A percentile compares a stretch with the other conserved stretches of the same genome.
Evolutionary conservation across 2,329 filamentous ascomycete species (phyloP).

Genomic region (Chaetomium sp.): DNA sequence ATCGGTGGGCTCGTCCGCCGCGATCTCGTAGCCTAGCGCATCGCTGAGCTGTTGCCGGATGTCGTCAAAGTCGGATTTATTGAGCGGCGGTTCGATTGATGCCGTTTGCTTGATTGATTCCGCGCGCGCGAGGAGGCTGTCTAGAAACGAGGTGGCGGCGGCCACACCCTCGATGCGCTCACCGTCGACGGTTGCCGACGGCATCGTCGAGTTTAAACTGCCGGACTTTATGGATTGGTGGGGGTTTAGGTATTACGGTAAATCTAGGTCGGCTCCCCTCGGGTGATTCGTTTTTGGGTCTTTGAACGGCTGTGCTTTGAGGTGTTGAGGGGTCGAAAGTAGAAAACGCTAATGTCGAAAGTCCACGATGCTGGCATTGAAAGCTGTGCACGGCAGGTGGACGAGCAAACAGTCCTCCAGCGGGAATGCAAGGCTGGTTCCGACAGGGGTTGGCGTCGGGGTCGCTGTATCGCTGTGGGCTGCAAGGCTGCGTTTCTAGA

Average conservation of each 20-base stretch:
- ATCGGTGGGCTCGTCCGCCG: constrained; percentile 28
- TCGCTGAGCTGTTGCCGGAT: constrained; percentile 39
- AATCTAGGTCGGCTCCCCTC: too few species aligned
- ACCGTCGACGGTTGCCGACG: constrained; percentile 39
- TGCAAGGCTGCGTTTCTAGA: constrained; percentile 16
- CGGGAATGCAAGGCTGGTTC: too few species aligned
- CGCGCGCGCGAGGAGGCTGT: constrained; percentile 53
- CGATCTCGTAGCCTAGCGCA: constrained; percentile 32
- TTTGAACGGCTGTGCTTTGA: too few species aligned
- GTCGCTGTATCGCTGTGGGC: background rate
- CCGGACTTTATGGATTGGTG: too few species aligned
- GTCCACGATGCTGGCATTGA: too few species aligned
- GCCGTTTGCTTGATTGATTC: constrained; percentile 50
- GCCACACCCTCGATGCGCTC: constrained; percentile 48
- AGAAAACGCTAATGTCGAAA: too few species aligned
- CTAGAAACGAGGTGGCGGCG: constrained; percentile 47
- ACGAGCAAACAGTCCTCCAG: too few species aligned
- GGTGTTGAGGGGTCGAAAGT: too few species aligned
- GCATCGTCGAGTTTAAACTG: constrained; percentile 36
- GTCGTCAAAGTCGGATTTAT: constrained; percentile 57
- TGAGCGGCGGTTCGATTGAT: constrained; percentile 67
- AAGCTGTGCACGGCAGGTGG: too few species aligned
- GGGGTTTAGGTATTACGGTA: too few species aligned
- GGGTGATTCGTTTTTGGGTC: too few species aligned
- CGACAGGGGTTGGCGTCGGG: background rate